Percentiles rank a stretch among this genome's conserved stretches.
phyloP scores from a whole-genome alignment of 495 filamentous ascomycete genomes.

The Trichoderma reesei region DNA sequence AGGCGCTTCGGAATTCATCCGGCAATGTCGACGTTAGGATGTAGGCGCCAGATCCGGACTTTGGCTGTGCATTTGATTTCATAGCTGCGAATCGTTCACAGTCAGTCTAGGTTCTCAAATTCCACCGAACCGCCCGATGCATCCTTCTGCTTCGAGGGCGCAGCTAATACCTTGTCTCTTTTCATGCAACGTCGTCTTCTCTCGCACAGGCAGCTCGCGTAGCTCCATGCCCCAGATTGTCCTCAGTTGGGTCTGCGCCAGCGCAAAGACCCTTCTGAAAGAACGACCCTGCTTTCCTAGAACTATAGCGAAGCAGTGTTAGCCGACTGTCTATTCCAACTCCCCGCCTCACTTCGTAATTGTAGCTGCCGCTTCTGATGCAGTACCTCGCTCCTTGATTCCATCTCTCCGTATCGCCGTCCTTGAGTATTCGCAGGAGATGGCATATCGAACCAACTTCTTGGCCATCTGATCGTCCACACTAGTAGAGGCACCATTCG shows the following conservation, averaged over 20 bases:
- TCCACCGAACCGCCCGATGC: no score
- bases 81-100: slow-evolving; percentile 1
- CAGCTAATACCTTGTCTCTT: slow-evolving; percentile 41
- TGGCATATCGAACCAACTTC: slow-evolving; percentile 80
- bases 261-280: slow-evolving; percentile 61
- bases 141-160: slow-evolving; percentile 2
- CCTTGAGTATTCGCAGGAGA: slow-evolving; percentile 82
- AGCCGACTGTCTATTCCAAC: not conserved
- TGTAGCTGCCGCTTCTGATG: not conserved
- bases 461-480: slow-evolving; percentile 64
- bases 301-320: slow-evolving; percentile 25
- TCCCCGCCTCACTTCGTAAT: not conserved
- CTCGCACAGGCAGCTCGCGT: slow-evolving; percentile 64
- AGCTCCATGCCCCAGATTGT: slow-evolving; percentile 77
- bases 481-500: slow-evolving; percentile 19
- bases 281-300: slow-evolving; percentile 43
- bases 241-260: slow-evolving; percentile 54
- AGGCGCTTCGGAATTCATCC: slow-evolving; percentile 46
- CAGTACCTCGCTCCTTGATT: slow-evolving; percentile 60
- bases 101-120: slow-evolving; percentile 14
- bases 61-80: slow-evolving; percentile 22
- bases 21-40: slow-evolving; percentile 66
- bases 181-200: slow-evolving; percentile 70
- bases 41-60: slow-evolving; percentile 56
- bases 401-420: slow-evolving; percentile 65